Conservation (phyloP, 352 stramenopile genomes). For the Phytophthora hibernalis region DNA sequence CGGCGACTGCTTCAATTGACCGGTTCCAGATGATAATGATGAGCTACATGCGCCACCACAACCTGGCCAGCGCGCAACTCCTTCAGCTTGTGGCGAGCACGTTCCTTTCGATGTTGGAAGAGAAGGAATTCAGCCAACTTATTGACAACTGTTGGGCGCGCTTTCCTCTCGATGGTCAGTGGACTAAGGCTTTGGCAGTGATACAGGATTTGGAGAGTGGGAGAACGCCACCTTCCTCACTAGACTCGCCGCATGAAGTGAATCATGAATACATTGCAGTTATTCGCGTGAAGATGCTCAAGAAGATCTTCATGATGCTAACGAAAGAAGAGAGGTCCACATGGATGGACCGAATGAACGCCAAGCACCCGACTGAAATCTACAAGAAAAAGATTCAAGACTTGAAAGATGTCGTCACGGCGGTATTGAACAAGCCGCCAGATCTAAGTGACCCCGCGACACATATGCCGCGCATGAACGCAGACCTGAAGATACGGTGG, state of each 20-base stretch:
- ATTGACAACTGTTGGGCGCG: slow-evolving; percentile 52
- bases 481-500: slow-evolving; percentile 73
- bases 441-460: slow-evolving; percentile 40
- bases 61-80: slow-evolving; percentile 53
- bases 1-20: slow-evolving; percentile 42
- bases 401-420: slow-evolving; percentile 20
- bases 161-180: slow-evolving; percentile 43
- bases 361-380: slow-evolving; percentile 51
- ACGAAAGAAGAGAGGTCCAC: slow-evolving; percentile 50
- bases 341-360: slow-evolving; percentile 63
- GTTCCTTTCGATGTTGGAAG: slow-evolving; percentile 55
- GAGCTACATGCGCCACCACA: slow-evolving; percentile 67
- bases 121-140: slow-evolving; percentile 49
- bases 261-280: slow-evolving; percentile 36
- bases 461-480: slow-evolving; percentile 45
- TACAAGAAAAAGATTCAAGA: slow-evolving; percentile 45
- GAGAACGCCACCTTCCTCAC: slow-evolving; percentile 3
- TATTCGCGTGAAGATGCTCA: slow-evolving; percentile 55
- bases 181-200: slow-evolving; percentile 52
- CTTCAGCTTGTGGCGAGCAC: slow-evolving; percentile 48
- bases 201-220: slow-evolving; percentile 50
- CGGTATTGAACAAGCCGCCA: slow-evolving; percentile 22
- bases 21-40: slow-evolving; percentile 67
- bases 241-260: slow-evolving; percentile 8
- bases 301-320: slow-evolving; percentile 66